These are phyloP conservation scores for Alternaria tenuissima DNA, from an alignment of 2,329 filamentous ascomycete genomes.

Conservation along the genomic window DNA sequence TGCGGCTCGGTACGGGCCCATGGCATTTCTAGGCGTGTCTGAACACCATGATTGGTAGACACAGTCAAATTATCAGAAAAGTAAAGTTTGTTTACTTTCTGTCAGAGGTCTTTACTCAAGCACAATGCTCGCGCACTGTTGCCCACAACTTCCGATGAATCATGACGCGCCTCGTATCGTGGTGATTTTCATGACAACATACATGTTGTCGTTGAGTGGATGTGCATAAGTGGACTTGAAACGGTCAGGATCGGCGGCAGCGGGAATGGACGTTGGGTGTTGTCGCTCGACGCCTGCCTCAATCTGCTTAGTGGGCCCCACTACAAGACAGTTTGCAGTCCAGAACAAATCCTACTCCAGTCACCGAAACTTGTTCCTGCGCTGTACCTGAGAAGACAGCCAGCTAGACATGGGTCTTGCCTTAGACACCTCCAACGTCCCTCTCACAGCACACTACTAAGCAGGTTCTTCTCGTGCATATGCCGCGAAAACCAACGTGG, in stretches of 20 bases:
- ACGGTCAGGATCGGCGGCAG: conserved; percentile 14
- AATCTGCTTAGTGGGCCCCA: conserved; percentile 3
- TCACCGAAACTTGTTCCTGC: conserved; percentile 22
- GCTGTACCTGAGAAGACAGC: conserved; percentile 25
- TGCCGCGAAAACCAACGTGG: conserved; percentile 26
- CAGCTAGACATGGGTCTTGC: conserved; percentile 19
- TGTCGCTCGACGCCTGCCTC: conserved; percentile 14
- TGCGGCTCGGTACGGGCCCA: conserved; percentile 15
- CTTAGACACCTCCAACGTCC: conserved; percentile 17
- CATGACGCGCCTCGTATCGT: not conserved
- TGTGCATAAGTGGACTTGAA: conserved; percentile 6
- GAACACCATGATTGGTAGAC: conserved; percentile 12
- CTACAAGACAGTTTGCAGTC: conserved; percentile 16
- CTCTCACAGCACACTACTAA: not conserved
- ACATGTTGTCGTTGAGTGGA: conserved; percentile 9
- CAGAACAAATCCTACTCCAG: conserved; percentile 16
- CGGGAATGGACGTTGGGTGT: conserved; percentile 14
- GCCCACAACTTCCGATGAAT: not conserved
- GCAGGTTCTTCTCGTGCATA: conserved; percentile 21
- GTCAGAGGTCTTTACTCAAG: not conserved
- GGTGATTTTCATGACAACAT: conserved; percentile 9
- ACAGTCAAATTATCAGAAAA: conserved; percentile 5
- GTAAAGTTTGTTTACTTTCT: not conserved
- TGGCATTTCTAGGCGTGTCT: conserved; percentile 1
- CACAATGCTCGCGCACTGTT: not conserved